Evolutionary conservation across 129 eudicot genomes (phyloP).

Genomic region (Flaveria linearis): DNA sequence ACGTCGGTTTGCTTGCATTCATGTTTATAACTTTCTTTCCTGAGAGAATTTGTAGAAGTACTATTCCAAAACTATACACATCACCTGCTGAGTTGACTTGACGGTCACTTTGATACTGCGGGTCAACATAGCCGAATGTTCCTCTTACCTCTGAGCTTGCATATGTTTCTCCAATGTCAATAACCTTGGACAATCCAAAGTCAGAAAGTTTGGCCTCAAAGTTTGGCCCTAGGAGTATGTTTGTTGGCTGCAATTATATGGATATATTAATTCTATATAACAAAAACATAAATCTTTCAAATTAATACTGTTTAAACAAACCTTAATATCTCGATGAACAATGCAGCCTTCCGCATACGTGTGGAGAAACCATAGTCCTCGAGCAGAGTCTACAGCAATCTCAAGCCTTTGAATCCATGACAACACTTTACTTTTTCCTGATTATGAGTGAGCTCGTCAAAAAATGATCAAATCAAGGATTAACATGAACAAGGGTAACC

Average conservation of each 20-base stretch:
- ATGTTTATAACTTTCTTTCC: slow-evolving; percentile 68
- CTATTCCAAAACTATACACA: slow-evolving; percentile 63
- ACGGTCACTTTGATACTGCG: slow-evolving; percentile 54
- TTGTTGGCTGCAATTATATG: slow-evolving; percentile 53
- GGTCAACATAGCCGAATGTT: slow-evolving; percentile 72
- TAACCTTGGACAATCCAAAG: slow-evolving; percentile 69
- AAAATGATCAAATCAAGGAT: slow-evolving; percentile 7
- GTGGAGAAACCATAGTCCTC: slow-evolving; percentile 74
- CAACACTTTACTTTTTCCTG: slow-evolving; percentile 49
- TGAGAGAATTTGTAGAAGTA: slow-evolving; percentile 62
- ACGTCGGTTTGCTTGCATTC: slow-evolving; percentile 57
- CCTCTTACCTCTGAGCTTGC: slow-evolving; percentile 76
- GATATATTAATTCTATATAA: background rate
- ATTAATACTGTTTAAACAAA: slow-evolving; percentile 12
- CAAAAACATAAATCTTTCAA: background rate
- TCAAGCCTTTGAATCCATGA: slow-evolving; percentile 65
- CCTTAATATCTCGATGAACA: slow-evolving; percentile 72
- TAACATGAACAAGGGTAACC: background rate
- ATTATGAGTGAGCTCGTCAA: slow-evolving; percentile 5
- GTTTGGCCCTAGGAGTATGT: slow-evolving; percentile 63
- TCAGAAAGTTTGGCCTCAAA: slow-evolving; percentile 71
- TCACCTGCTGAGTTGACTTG: slow-evolving; percentile 62
- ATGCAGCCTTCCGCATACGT: slow-evolving; percentile 61
- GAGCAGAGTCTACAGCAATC: slow-evolving; percentile 56
- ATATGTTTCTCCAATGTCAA: slow-evolving; percentile 52